A percentile compares a stretch with the other conserved stretches of the same genome.
Evolutionary conservation across 2,329 filamentous ascomycete genomes (phyloP).

Genomic region (Onygenales sp.): DNA sequence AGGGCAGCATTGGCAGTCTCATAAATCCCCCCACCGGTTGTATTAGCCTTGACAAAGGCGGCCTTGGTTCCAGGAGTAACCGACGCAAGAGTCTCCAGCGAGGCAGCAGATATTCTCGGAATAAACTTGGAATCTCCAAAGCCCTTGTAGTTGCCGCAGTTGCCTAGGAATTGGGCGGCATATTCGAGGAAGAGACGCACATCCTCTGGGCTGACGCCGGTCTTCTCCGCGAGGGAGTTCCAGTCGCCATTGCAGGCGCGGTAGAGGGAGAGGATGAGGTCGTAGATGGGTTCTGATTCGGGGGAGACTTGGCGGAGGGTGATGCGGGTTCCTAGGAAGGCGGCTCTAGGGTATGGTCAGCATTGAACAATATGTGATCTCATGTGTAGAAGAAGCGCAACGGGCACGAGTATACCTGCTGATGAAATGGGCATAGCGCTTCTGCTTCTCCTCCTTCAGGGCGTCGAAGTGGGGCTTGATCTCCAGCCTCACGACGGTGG

Average conservation of each 20-base stretch:
- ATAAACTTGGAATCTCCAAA: conserved; percentile 81
- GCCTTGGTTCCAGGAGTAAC: conserved; percentile 50
- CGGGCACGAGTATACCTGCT: conserved; percentile 49
- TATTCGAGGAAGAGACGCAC: conserved; percentile 66
- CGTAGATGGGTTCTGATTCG: conserved; percentile 71
- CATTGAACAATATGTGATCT: neutral
- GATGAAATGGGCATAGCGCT: conserved; percentile 86
- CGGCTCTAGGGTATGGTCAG: conserved; percentile 45
- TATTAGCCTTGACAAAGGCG: conserved; percentile 56
- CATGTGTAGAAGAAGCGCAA: neutral
- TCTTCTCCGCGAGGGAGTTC: conserved; percentile 55
- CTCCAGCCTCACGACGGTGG: conserved; percentile 74
- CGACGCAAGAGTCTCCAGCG: conserved; percentile 55
- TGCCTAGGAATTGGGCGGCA: conserved; percentile 67
- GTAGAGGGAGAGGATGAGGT: conserved; percentile 68
- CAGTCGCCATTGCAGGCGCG: conserved; percentile 60
- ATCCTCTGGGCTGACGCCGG: conserved; percentile 54
- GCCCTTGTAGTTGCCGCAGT: conserved; percentile 77
- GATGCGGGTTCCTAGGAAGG: conserved; percentile 67
- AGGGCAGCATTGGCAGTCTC: conserved; percentile 53
- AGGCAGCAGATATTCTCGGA: conserved; percentile 56
- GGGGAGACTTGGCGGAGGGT: conserved; percentile 74
- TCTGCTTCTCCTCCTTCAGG: conserved; percentile 50
- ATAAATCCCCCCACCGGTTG: conserved; percentile 56
- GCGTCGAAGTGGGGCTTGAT: conserved; percentile 88